Evolutionary conservation across 2,329 filamentous ascomycete genomes (phyloP), one percentile per base, ranked within the genome.

Genomic region (Davidsoniella eucalypti): DNA sequence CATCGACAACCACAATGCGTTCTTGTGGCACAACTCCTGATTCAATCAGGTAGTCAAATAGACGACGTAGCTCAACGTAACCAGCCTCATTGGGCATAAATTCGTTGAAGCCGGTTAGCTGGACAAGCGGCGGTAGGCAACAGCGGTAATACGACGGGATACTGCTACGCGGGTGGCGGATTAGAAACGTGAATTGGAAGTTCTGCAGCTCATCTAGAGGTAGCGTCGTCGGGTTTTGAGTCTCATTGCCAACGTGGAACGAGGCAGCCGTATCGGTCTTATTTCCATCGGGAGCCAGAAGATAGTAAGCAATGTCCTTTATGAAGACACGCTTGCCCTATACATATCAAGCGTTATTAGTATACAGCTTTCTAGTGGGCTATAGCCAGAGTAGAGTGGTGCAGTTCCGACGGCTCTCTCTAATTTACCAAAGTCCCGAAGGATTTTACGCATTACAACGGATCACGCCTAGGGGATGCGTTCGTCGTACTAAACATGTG

Each of bases 271-370:
- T 78, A 45, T 70, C 71, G 47, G 85, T 76, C 12, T 75, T 70
- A 59, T 82, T 75, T 44, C 73, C 71, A 55, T 83, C 69, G 3
- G 86, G 85, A 4, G 87, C 84, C 56, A 94, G 72, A 56, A 95
- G 72, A 65, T 96, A 96, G 66, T 95, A 83, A 51, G 84, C 82
- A 69, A 96, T 98, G 65, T 96, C 92, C 66, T 98, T 98, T 75
- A 98, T 92, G 69, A 96, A 95, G 59, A 94, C 70, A 58, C 90
- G 84, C 70, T 94, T 94, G 59, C 80, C 84, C 84, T 93, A 58
- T 49, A 54, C 46, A 50, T 55, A 57, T 59, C 59, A 51, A 25
- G 14, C 17, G 50, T 33, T 23, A 42, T 39, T 42, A 51, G 51
- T 52, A 44, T 50, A 38, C 42, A 41, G 48, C 41, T 50, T 33